These are phyloP conservation scores for Gorgonomyces haynaldii DNA, from an alignment of 192 early-diverging fungal species.

Conservation along the genomic window DNA sequence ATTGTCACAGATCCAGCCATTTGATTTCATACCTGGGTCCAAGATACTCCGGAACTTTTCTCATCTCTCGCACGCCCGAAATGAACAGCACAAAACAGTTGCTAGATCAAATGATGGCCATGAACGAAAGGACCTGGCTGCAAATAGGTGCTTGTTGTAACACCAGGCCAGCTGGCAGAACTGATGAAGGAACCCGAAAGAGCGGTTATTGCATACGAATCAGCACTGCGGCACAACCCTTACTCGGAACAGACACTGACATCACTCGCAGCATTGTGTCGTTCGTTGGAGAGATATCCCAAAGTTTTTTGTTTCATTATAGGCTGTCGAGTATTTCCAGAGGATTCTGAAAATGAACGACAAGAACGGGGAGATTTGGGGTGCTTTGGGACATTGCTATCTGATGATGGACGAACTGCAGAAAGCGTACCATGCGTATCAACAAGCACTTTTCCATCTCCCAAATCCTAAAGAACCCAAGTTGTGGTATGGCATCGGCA, in stretches of 20 bases:
- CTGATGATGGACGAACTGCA: conserved; percentile 93
- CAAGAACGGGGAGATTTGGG: conserved; percentile 90
- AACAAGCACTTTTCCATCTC: conserved; percentile 87
- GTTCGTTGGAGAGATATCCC: conserved; percentile 69
- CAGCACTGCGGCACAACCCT: conserved; percentile 86
- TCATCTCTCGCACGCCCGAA: too few species aligned
- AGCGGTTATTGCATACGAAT: conserved; percentile 76
- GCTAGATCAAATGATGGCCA: conserved; percentile 20
- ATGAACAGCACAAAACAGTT: background rate
- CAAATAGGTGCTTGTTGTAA: conserved; percentile 37
- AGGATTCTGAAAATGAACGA: conserved; percentile 68
- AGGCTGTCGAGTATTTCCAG: conserved; percentile 89
- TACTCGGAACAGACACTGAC: conserved; percentile 72
- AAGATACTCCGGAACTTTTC: too few species aligned
- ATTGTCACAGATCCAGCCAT: too few species aligned
- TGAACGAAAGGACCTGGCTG: conserved; percentile 55
- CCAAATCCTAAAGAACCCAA: conserved; percentile 92
- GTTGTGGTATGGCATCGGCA: conserved; percentile 98
- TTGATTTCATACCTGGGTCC: too few species aligned
- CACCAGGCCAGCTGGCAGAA: conserved; percentile 56
- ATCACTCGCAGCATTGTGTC: conserved; percentile 70
- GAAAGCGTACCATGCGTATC: conserved; percentile 89
- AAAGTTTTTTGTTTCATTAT: conserved; percentile 28
- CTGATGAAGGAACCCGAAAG: conserved; percentile 68
- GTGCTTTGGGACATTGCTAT: conserved; percentile 88